Evolutionary conservation across 148 eudicot genomes (phyloP), one percentile per base, ranked within the genome.

Genomic region (Arbutus unedo): DNA sequence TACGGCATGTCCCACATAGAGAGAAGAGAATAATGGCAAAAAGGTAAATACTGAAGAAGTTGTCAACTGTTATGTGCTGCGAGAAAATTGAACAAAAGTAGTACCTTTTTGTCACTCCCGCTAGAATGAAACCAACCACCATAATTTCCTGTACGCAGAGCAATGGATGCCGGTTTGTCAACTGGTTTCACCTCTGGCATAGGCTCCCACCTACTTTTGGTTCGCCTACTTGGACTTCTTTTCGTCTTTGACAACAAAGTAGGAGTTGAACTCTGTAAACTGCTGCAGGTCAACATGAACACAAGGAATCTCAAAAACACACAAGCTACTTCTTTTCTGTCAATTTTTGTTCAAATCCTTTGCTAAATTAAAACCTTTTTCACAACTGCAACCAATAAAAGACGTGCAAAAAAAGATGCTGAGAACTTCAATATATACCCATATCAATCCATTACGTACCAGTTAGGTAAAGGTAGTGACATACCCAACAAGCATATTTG

Each of bases 191-290:
- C 93, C 84, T 92, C 98, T 74, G 90, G 84, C 81, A 96, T 51
- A 84, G 99, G 99, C 88, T 96, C 99, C 99, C 99, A 96, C 87
- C 99, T 89, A 91, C 98, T 96, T 87, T 96, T 96, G 73, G 93
- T 71, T 72, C 99, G 93, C 86, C 98, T 92, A 85, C 86, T 89
- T 19, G 98, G 97, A 84, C 98, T 96, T 89, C 91, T 92, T 89
- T 86, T 90, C 79, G 86, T 91, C 60, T 85, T 88, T 66, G 91
- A 79, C 77, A 88, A 62, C 51, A 85, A 84, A 82, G 79, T 82
- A 68, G 92, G 90, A 70, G 90, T 50, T 64, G 88, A 85, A 84
- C 80, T 84, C 81, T 86, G 85, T 47, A 79, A 72, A 82, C 81
- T 66, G 79, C 93, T 89, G 89, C 83, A 88, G 76, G 79, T 76